Conservation (phyloP, 345 rosid species). For the Triadica sebifera region DNA sequence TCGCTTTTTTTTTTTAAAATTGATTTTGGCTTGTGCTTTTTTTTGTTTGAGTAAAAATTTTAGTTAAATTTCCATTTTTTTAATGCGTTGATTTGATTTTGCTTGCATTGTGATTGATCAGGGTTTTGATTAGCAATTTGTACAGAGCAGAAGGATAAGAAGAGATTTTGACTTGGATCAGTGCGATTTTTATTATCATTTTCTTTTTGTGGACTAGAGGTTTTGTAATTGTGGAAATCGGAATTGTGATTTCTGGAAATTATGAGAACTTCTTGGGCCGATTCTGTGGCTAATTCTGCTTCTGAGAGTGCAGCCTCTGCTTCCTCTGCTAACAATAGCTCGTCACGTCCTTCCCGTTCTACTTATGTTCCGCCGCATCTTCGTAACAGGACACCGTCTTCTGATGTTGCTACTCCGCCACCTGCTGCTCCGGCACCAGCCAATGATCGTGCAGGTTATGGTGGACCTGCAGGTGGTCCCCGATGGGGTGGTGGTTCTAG, state of each 20-base stretch:
- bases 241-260: conserved; percentile 12
- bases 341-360: conserved; percentile 16
- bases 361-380: conserved; percentile 29
- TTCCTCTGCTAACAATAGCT: conserved; percentile 9
- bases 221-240: conserved; percentile 2
- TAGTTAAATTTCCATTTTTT: too few relatives aligned
- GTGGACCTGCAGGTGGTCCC: conserved; percentile 19
- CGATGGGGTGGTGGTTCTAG: conserved; percentile 23
- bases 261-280: conserved; percentile 32
- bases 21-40: too few relatives aligned
- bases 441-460: conserved; percentile 24
- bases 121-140: conserved; percentile 5
- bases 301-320: conserved; percentile 17
- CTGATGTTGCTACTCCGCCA: conserved; percentile 7
- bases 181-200: background rate
- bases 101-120: conserved; percentile 7
- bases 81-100: conserved; percentile 4
- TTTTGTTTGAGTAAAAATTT: background rate
- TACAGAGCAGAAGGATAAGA: background rate
- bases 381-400: conserved; percentile 12
- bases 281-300: conserved; percentile 26
- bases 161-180: conserved; percentile 9
- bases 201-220: background rate
- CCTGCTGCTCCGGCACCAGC: conserved; percentile 5
- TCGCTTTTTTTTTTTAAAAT: background rate